Base-by-base conservation (phyloP, 1,139 yeast species). In the Hansenula anomala region DNA sequence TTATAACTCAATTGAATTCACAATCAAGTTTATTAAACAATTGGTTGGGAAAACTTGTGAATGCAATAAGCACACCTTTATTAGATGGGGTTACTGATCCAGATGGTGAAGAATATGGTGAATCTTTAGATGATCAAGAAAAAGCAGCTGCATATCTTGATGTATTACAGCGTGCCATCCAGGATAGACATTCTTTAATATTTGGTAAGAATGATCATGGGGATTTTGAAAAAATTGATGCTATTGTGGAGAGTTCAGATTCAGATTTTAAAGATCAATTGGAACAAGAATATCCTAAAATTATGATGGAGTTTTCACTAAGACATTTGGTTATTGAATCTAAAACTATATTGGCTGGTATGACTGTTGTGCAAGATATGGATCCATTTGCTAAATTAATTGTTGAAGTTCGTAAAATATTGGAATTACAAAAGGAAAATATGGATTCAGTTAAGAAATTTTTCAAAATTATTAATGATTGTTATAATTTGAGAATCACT, bases 21-120 rank as follows among this genome's bases (percentile, higher is more conserved):
- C 95, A 88, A 48, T 74, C 86, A 0, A 52, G 52, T 2, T 61
- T 73, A 12, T 68, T 85, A 24, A 82, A 81, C 50, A 59, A 58
- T 6, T 75, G 89, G 77, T 58, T 79, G 43, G 55, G 55, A 1
- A 65, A 71, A 14, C 61, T 88, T 39, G 55, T 66, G 11, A 53
- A 52, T 1, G 60, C 80, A 14, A 66, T 80, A 44, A 59, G 63
- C 39, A 67, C 64, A 37, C 80, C 73, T 8, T 64, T 78, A 28
- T 64, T 63, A 36, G 69, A 69, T 38, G 56, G 57, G 6, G 65
- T 64, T 14, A 61, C 66, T 3, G 67, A 64, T 22, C 80, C 83
- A 2, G 78, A 78, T 43, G 95, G 94, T 16, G 86, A 78, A 39
- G 97, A 89, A 51, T 92, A 89, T 56, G 80, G 77, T 20, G 73